These are phyloP conservation scores for Penicillium parvum DNA, from an alignment of 495 filamentous ascomycete genomes.

Conservation along the genomic window DNA sequence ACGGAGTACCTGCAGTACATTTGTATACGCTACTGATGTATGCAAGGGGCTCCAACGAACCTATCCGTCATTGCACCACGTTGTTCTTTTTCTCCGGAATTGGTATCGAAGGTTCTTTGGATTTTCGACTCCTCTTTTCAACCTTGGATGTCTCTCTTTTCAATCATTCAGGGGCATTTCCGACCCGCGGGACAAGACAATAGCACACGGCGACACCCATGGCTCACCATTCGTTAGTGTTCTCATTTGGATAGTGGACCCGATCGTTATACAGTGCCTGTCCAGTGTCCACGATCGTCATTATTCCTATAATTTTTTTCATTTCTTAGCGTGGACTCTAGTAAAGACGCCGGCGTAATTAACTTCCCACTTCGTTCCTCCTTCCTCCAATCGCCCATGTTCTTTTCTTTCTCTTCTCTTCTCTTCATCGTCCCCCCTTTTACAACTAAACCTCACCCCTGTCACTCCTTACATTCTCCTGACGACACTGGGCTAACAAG, in stretches of 20 bases:
- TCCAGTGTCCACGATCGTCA: constrained; percentile 18
- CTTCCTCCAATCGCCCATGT: not conserved
- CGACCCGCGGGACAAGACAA: not conserved
- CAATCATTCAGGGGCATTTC: constrained; percentile 1
- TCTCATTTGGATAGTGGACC: constrained; percentile 10
- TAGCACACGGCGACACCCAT: not conserved
- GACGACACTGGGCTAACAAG: too few species aligned
- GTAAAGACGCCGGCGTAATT: constrained; percentile 2
- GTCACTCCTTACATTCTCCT: constrained; percentile 1
- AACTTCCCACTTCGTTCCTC: not conserved
- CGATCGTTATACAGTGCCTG: constrained; percentile 16
- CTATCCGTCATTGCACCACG: constrained; percentile 8
- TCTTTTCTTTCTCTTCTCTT: not conserved
- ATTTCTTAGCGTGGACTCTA: constrained; percentile 2
- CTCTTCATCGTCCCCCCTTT: too few species aligned
- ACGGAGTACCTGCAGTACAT: not conserved
- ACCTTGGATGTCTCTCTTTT: too few species aligned
- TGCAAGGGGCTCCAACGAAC: constrained; percentile 1
- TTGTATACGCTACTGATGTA: not conserved
- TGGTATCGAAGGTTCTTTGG: constrained; percentile 9
- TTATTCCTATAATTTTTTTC: constrained; percentile 15
- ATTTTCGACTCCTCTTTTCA: not conserved
- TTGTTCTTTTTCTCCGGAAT: constrained; percentile 5
- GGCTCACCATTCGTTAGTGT: constrained; percentile 11
- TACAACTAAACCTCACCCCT: too few species aligned